phyloP scores from a whole-genome alignment of 306 rosid genomes.

The Hippophae gyantsensis region DNA sequence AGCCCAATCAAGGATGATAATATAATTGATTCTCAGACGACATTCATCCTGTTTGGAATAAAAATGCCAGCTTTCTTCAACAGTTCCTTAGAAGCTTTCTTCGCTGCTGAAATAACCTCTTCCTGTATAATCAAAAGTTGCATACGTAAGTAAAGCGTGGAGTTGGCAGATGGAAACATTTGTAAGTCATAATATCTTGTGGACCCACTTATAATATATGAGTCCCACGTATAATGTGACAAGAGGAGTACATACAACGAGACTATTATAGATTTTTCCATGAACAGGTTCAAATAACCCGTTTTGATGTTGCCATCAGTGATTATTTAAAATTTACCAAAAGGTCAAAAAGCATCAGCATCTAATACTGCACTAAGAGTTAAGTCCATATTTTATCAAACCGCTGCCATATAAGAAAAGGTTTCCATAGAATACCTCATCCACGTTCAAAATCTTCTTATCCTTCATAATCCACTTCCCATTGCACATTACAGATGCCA shows the following conservation, averaged over 20 bases:
- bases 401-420: neutral
- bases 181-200: neutral
- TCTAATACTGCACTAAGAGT: neutral
- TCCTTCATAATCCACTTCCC: slow-evolving; percentile 83
- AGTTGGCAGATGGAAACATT: neutral
- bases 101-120: slow-evolving; percentile 50
- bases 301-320: too few relatives aligned
- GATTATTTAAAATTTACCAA: too few relatives aligned
- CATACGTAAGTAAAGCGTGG: slow-evolving; percentile 4
- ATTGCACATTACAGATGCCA: slow-evolving; percentile 72
- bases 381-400: neutral
- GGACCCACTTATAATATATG: too few relatives aligned
- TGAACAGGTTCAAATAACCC: too few relatives aligned
- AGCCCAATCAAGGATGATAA: too few relatives aligned
- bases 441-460: slow-evolving; percentile 54
- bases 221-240: too few relatives aligned
- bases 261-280: too few relatives aligned
- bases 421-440: slow-evolving; percentile 46
- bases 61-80: slow-evolving; percentile 61
- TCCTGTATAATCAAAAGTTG: slow-evolving; percentile 32
- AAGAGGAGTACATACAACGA: too few relatives aligned
- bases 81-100: slow-evolving; percentile 49
- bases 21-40: slow-evolving; percentile 26
- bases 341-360: neutral
- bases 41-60: slow-evolving; percentile 58